Conservation (phyloP, 73 alveolate species). For the Breviolum minutum region DNA sequence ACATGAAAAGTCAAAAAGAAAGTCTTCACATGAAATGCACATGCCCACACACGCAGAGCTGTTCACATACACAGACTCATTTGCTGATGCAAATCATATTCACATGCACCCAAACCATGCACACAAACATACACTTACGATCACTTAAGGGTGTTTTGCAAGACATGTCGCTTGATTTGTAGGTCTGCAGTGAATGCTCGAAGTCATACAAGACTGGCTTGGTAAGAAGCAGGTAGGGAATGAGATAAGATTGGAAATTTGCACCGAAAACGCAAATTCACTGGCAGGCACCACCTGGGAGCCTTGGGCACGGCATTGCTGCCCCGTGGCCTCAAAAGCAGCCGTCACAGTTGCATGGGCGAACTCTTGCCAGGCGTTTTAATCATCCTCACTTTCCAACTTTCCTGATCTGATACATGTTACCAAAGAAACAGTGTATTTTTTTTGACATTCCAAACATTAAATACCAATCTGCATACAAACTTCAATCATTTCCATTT, state of each 20-base stretch:
- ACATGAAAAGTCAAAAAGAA: too few relatives aligned
- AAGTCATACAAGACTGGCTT: neutral
- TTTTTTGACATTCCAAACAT: neutral
- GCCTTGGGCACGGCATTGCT: slow-evolving; percentile 19
- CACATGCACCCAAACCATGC: too few relatives aligned
- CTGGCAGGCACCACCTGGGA: slow-evolving; percentile 36
- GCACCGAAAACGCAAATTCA: neutral
- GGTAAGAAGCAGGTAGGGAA: slow-evolving; percentile 8
- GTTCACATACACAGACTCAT: too few relatives aligned
- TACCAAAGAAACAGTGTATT: neutral
- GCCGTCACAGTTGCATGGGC: slow-evolving; percentile 41
- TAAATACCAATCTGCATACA: neutral
- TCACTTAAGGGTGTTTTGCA: too few relatives aligned
- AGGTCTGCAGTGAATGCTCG: slow-evolving; percentile 51
- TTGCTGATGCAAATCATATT: too few relatives aligned
- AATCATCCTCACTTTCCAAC: neutral
- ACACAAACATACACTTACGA: too few relatives aligned
- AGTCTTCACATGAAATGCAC: too few relatives aligned
- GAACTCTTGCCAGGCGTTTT: slow-evolving; percentile 28
- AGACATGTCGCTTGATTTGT: neutral
- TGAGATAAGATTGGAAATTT: neutral
- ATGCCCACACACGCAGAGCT: too few relatives aligned
- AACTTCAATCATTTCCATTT: neutral
- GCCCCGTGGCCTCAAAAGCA: slow-evolving; percentile 41
- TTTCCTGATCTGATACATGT: neutral